phyloP scores from a whole-genome alignment of 257 asterid genomes.

The Cynanchum wilfordii region DNA sequence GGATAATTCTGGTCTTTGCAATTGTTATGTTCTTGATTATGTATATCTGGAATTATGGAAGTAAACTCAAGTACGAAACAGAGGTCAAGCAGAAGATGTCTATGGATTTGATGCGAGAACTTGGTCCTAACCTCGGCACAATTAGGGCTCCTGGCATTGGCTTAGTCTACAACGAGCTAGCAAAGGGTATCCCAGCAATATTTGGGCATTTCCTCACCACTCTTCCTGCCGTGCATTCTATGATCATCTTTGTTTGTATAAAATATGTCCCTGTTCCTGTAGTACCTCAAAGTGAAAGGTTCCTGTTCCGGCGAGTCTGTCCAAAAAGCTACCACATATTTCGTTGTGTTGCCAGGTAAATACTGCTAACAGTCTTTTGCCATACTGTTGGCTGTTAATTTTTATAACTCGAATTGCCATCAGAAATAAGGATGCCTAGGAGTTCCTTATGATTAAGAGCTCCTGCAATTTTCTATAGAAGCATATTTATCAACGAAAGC shows the following conservation, averaged over 20 bases:
- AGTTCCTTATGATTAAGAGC: background rate
- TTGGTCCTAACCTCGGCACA: slow-evolving; percentile 85
- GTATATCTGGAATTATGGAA: slow-evolving; percentile 96
- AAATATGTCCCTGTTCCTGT: slow-evolving; percentile 88
- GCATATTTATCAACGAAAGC: background rate
- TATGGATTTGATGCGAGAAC: slow-evolving; percentile 71
- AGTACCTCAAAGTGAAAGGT: slow-evolving; percentile 87
- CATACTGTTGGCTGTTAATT: too few species aligned
- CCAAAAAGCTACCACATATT: slow-evolving; percentile 82
- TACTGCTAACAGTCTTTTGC: too few species aligned
- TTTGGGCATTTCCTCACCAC: slow-evolving; percentile 89
- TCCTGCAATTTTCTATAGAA: background rate
- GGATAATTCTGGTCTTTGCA: slow-evolving; percentile 87
- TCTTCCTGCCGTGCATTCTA: slow-evolving; percentile 96
- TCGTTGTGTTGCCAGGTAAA: slow-evolving; percentile 96
- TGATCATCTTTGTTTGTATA: slow-evolving; percentile 88
- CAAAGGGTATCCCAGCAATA: slow-evolving; percentile 89
- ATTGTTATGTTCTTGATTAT: slow-evolving; percentile 65
- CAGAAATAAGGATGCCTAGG: background rate
- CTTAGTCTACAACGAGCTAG: slow-evolving; percentile 82
- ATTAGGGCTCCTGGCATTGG: slow-evolving; percentile 97
- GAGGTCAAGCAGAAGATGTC: slow-evolving; percentile 86
- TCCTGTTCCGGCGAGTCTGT: slow-evolving; percentile 85
- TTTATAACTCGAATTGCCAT: background rate
- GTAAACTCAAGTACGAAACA: slow-evolving; percentile 84